Base-by-base conservation (phyloP, 2,329 filamentous ascomycete genomes). In the Tolypocladium album region DNA sequence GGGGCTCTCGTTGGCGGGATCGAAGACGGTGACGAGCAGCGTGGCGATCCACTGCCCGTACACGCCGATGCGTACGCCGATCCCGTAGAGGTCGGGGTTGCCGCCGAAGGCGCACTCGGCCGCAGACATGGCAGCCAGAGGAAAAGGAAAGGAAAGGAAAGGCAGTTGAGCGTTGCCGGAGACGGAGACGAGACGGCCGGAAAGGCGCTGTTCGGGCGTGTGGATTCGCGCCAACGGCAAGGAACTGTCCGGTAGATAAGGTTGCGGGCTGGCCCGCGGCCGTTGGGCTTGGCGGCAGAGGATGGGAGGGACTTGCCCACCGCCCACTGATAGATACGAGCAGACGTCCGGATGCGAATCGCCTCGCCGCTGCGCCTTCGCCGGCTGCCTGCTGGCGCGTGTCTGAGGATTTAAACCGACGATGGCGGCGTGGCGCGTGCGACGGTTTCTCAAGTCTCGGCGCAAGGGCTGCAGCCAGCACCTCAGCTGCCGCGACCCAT, bases 71-170 rank as follows among this genome's bases (percentile, higher is more conserved):
- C 67, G 66, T n/a, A 68, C 65, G 36, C 67, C 67, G 40, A 67
- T 20, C 57, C 66, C 67, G 63, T 66, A 68, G 22, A 68, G 77
- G 45, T 68, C 66, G 7, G 62, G 42, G 59, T 67, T 66, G 60
- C 66, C 65, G 5, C 45, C 27, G 11, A 62, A 42, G 9, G 42
- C 40, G 56, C 64, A 65, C 15, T 27, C 56, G 31, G 22, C 12
- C 31, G 50, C 57, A 24, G 31, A n/a, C 50, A 53, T 53, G 50
- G 50, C 47, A 12, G 17, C 27, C 15, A 17, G 15, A 7, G 47
- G 24, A 24, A 17, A 27, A 11, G 7, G 27, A 20, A 15, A 12
- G 4, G 47, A 17, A 27, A 11, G 7, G 27, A 20, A 15, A 12
- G 4, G 27, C 9, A 36, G 31, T 22, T 15, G 50, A 13, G 47